These are phyloP conservation scores for Passiflora organensis DNA, from an alignment of 345 rosid genomes.

Conservation along the genomic window DNA sequence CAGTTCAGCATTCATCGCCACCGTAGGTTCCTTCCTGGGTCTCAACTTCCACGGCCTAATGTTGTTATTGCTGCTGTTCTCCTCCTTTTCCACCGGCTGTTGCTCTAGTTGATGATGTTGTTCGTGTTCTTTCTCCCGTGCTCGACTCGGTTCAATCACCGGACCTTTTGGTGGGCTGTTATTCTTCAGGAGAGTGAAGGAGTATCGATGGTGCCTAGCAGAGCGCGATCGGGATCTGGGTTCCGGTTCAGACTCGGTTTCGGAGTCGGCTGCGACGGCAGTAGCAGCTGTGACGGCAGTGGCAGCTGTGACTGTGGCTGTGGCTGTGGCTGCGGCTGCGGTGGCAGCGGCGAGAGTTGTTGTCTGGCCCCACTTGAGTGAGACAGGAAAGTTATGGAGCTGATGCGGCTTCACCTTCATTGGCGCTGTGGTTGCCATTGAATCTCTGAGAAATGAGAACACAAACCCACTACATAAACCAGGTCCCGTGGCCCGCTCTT, in stretches of 20 bases:
- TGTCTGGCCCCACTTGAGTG: no score
- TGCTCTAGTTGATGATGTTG: constrained; percentile 3
- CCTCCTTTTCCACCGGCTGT: constrained; percentile 20
- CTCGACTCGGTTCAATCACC: no score
- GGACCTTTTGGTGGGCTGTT: no score
- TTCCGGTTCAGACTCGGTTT: constrained; percentile 30
- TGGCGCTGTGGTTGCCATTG: no score
- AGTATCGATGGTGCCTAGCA: constrained; percentile 42
- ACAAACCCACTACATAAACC: constrained; percentile 24
- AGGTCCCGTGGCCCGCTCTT: constrained; percentile 15
- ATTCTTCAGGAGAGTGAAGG: constrained; percentile 24
- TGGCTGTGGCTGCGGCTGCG: background rate
- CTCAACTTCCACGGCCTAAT: constrained; percentile 73
- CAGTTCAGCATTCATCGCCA: constrained; percentile 11
- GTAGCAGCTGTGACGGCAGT: background rate
- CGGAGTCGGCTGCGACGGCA: constrained; percentile 1
- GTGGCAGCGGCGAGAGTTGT: constrained; percentile 6
- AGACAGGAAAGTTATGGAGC: no score
- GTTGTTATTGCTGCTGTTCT: constrained; percentile 16
- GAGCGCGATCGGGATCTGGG: constrained; percentile 62
- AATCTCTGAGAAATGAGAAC: constrained; percentile 19
- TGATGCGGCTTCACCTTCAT: constrained; percentile 1
- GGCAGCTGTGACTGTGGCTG: background rate
- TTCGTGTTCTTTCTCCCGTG: no score
- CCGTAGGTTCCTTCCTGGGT: constrained; percentile 41